Percentiles rank a stretch among this genome's conserved stretches.
Conservation (phyloP, 2,329 filamentous ascomycete genomes). For the Chaetomium strumarium region DNA sequence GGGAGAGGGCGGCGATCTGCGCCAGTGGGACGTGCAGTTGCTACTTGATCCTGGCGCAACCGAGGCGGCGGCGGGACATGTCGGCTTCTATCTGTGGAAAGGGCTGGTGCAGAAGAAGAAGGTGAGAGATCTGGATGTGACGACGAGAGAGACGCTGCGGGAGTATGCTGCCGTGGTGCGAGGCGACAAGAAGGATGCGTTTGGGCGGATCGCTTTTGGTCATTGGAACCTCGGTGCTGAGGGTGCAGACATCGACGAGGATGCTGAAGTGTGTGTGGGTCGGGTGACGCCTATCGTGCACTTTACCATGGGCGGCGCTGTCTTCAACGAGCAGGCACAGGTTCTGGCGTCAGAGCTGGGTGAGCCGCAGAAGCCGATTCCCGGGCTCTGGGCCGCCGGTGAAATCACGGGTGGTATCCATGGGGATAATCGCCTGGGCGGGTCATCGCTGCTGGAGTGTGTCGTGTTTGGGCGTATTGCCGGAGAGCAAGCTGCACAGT, state of each 20-base stretch:
- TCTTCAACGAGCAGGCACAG: slow-evolving; percentile 48
- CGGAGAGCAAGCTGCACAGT: slow-evolving; percentile 40
- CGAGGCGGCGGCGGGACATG: slow-evolving; percentile 46
- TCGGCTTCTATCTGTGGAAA: slow-evolving; percentile 60
- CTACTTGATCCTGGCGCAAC: slow-evolving; percentile 55
- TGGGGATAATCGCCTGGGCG: slow-evolving; percentile 56
- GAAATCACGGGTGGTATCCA: slow-evolving; percentile 61
- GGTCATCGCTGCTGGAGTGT: slow-evolving; percentile 57
- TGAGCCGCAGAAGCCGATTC: slow-evolving; percentile 37
- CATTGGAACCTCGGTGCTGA: slow-evolving; percentile 47
- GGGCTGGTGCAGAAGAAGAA: slow-evolving; percentile 52
- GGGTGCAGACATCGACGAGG: slow-evolving; percentile 35
- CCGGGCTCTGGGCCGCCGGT: slow-evolving; percentile 56
- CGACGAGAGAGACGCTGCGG: slow-evolving; percentile 38
- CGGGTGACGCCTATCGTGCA: slow-evolving; percentile 58
- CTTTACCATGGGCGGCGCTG: slow-evolving; percentile 61
- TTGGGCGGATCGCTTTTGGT: slow-evolving; percentile 48
- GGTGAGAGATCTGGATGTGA: slow-evolving; percentile 41
- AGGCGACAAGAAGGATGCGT: slow-evolving; percentile 35
- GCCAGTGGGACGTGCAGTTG: slow-evolving; percentile 54
- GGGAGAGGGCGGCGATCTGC: slow-evolving; percentile 26
- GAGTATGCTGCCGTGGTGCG: slow-evolving; percentile 43
- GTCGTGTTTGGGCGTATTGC: slow-evolving; percentile 58
- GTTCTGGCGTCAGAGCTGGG: slow-evolving; percentile 38
- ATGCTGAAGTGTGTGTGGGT: slow-evolving; percentile 48